Base-by-base conservation (phyloP, 495 filamentous ascomycete species). In the Sphaerosporella brunnea region DNA sequence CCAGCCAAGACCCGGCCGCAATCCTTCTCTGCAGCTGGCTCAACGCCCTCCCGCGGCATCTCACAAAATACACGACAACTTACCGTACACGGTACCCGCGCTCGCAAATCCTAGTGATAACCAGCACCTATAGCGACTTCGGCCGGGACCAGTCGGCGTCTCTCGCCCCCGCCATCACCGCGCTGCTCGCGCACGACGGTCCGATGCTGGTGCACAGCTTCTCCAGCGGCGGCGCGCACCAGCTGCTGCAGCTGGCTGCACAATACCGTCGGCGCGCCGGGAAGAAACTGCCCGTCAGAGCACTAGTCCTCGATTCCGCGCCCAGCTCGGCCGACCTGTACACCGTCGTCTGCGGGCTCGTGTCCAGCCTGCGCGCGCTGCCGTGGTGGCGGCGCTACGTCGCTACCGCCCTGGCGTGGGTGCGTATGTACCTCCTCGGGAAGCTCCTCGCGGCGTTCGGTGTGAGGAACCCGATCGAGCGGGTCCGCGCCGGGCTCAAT, bases 21-120 rank as follows among this genome's bases (percentile, higher is more conserved):
- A 40, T 40, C 37, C 37, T 40, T 19, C 11, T 40, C 37, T 40
- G 15, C 37, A 21, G 13, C 18, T 40, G 37, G 37, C n/a, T 40
- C 10, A 19, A 40, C 20, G 37, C 37, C 2, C 37, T 19, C 11
- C n/a, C 37, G 13, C 37, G 37, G 2, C n/a, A 13, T 2, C 2
- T 20, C 2, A 19, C 37, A 40, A 40, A 40, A 20, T 40, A 40
- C 37, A 40, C 37, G n/a, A 13, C 21, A 15, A n/a, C 11, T 9
- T 40, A 40, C 37, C 15, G n/a, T 10, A 13, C 15, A 2, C 37
- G 15, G n/a, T 40, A 16, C 10, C 37, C 37, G 1, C 10, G 18
- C 11, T 15, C 13, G 1, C 37, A 19, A 40, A 40, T 40, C 37
- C 37, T 40, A 10, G n/a, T 40, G 1, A 1, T 40, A n/a, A 40